Conservation (phyloP, 371 early-diverging fungal species). For the Mortierella sp. region DNA sequence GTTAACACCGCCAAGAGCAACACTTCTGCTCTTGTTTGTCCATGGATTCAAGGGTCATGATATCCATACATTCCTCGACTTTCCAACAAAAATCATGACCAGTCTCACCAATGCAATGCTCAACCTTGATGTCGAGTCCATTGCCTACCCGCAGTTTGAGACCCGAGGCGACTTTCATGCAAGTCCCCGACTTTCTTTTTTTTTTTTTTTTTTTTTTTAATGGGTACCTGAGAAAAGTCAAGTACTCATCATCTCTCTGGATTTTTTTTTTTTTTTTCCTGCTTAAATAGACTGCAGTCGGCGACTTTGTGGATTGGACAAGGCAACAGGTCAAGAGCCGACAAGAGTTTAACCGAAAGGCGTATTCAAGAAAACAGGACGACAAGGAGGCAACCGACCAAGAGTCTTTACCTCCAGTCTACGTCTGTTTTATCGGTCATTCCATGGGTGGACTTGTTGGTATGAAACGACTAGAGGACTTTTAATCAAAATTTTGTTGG, state of each 20-base stretch:
- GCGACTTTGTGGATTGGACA: slow-evolving; percentile 60
- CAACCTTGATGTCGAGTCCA: slow-evolving; percentile 58
- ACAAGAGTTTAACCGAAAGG: slow-evolving; percentile 32
- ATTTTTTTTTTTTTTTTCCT: too few relatives aligned
- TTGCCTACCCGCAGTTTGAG: slow-evolving; percentile 68
- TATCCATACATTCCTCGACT: slow-evolving; percentile 58
- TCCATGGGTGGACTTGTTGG: slow-evolving; percentile 76
- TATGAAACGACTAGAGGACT: slow-evolving; percentile 44
- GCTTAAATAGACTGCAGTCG: slow-evolving; percentile 57
- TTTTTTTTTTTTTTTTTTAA: neutral
- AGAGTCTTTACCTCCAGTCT: slow-evolving; percentile 45
- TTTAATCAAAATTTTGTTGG: neutral
- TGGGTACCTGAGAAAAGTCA: too few relatives aligned
- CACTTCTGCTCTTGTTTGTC: slow-evolving; percentile 62
- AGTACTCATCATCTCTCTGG: neutral
- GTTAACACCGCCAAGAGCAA: slow-evolving; percentile 35
- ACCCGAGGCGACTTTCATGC: slow-evolving; percentile 59
- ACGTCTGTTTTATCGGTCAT: slow-evolving; percentile 57
- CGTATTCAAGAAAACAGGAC: slow-evolving; percentile 23
- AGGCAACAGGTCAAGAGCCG: slow-evolving; percentile 54
- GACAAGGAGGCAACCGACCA: slow-evolving; percentile 5
- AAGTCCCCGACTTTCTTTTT: neutral
- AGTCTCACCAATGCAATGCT: slow-evolving; percentile 57
- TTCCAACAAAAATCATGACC: slow-evolving; percentile 66
- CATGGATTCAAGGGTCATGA: slow-evolving; percentile 68